These are phyloP conservation scores for Naematelia aurantialba DNA, from an alignment of 768 basidiomycete genomes.

Conservation along the genomic window DNA sequence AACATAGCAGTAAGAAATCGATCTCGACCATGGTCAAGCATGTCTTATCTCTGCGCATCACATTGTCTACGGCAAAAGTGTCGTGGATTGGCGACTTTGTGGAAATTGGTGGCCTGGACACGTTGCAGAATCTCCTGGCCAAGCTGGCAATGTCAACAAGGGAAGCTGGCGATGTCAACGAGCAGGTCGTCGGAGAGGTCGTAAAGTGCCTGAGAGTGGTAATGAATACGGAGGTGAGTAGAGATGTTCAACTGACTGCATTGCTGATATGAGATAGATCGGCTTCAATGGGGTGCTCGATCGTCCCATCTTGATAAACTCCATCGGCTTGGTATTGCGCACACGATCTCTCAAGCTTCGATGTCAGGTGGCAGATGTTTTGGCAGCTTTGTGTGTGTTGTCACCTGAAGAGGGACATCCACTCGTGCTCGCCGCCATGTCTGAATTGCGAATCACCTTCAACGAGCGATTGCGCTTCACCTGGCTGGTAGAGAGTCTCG, in stretches of 20 bases:
- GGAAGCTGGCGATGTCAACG: conserved; percentile 61
- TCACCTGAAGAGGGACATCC: conserved; percentile 68
- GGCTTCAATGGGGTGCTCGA: conserved; percentile 68
- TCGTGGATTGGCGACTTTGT: conserved; percentile 76
- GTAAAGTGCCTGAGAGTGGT: conserved; percentile 76
- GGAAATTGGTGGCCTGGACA: conserved; percentile 63
- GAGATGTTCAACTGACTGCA: no score
- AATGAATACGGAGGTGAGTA: conserved; percentile 74
- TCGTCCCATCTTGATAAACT: conserved; percentile 64
- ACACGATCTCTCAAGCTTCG: conserved; percentile 66
- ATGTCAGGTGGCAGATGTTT: conserved; percentile 66
- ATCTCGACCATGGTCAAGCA: conserved; percentile 70
- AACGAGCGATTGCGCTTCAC: conserved; percentile 78
- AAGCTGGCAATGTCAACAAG: not conserved
- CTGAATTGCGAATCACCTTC: conserved; percentile 69
- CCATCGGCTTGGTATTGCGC: conserved; percentile 69
- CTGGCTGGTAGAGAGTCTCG: conserved; percentile 62
- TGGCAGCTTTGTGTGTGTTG: conserved; percentile 78
- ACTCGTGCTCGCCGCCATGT: conserved; percentile 69
- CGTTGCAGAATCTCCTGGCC: conserved; percentile 48
- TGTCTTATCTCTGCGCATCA: conserved; percentile 75
- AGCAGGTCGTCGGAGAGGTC: conserved; percentile 65
- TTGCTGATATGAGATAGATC: conserved; percentile 55
- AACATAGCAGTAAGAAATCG: conserved; percentile 1
- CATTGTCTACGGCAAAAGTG: conserved; percentile 75